Evolutionary conservation across 352 stramenopile species (phyloP).

Genomic region (Phytopythium vexans): DNA sequence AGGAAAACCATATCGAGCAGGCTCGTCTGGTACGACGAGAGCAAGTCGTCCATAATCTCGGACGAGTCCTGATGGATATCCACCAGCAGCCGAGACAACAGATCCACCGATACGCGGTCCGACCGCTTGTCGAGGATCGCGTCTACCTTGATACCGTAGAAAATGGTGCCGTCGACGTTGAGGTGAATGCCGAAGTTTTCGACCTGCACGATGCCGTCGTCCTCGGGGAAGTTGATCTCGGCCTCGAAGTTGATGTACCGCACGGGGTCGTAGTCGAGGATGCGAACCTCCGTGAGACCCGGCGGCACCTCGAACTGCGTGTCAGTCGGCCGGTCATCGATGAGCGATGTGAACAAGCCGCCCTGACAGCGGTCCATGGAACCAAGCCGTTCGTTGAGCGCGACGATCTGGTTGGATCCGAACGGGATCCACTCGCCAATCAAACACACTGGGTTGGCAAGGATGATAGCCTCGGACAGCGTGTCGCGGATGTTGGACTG

Average conservation of each 20-base stretch:
- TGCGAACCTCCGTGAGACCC: conserved; percentile 91
- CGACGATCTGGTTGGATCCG: conserved; percentile 94
- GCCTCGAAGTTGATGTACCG: conserved; percentile 98
- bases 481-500: conserved; percentile 90
- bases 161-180: conserved; percentile 64
- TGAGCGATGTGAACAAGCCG: conserved; percentile 91
- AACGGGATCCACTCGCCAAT: conserved; percentile 97
- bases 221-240: conserved; percentile 94
- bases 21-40: conserved; percentile 92
- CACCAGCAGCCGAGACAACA: conserved; percentile 92
- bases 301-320: conserved; percentile 84
- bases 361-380: conserved; percentile 94
- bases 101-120: conserved; percentile 94
- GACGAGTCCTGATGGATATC: conserved; percentile 94
- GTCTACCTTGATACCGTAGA: conserved; percentile 87
- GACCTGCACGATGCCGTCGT: conserved; percentile 92
- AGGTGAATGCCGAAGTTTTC: conserved; percentile 92
- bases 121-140: conserved; percentile 94
- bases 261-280: conserved; percentile 95
- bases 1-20: conserved; percentile 94
- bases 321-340: conserved; percentile 77
- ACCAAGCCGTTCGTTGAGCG: conserved; percentile 94
- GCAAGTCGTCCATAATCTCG: conserved; percentile 91
- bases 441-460: conserved; percentile 93
- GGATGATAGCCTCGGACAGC: conserved; percentile 91